phyloP scores from a whole-genome alignment of 2,329 filamentous ascomycete species.

The Fusarium decemcellulare region DNA sequence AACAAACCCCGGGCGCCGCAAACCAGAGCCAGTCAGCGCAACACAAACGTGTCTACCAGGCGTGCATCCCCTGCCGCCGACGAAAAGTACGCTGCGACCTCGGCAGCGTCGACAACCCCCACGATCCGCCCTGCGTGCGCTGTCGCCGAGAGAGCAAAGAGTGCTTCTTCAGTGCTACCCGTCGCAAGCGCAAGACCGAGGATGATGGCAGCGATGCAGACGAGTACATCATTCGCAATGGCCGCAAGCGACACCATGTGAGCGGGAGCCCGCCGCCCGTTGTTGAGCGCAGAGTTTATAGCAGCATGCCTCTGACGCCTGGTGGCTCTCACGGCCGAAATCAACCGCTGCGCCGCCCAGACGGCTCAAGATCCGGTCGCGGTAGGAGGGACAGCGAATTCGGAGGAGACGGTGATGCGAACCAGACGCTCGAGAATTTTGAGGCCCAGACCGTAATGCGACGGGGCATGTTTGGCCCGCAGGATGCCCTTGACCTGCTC shows the following conservation, averaged over 20 bases:
- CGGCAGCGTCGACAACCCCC: constrained; percentile 89
- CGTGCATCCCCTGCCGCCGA: constrained; percentile 73
- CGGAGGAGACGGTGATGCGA: constrained; percentile 65
- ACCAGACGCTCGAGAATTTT: constrained; percentile 74
- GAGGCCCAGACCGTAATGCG: constrained; percentile 77
- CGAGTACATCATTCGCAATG: constrained; percentile 81
- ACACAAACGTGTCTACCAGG: constrained; percentile 75
- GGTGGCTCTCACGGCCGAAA: constrained; percentile 76
- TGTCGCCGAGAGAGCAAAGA: constrained; percentile 96
- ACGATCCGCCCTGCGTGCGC: constrained; percentile 93
- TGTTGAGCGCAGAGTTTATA: constrained; percentile 62
- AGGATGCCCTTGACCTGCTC: constrained; percentile 91
- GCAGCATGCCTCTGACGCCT: constrained; percentile 71
- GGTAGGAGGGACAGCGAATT: constrained; percentile 53
- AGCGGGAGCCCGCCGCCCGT: constrained; percentile 61
- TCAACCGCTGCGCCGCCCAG: constrained; percentile 76
- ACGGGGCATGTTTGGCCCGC: constrained; percentile 86
- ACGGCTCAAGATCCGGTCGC: constrained; percentile 52
- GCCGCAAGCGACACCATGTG: constrained; percentile 75
- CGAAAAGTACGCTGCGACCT: constrained; percentile 75
- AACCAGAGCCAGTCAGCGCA: constrained; percentile 49
- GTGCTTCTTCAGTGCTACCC: constrained; percentile 95
- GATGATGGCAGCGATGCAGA: constrained; percentile 68
- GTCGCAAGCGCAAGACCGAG: constrained; percentile 88
- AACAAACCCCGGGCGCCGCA: constrained; percentile 33